Percentiles rank a stretch among this genome's conserved stretches.
These are phyloP conservation scores for Choricystis sp. DNA, from an alignment of 139 green algal species.

Conservation along the genomic window DNA sequence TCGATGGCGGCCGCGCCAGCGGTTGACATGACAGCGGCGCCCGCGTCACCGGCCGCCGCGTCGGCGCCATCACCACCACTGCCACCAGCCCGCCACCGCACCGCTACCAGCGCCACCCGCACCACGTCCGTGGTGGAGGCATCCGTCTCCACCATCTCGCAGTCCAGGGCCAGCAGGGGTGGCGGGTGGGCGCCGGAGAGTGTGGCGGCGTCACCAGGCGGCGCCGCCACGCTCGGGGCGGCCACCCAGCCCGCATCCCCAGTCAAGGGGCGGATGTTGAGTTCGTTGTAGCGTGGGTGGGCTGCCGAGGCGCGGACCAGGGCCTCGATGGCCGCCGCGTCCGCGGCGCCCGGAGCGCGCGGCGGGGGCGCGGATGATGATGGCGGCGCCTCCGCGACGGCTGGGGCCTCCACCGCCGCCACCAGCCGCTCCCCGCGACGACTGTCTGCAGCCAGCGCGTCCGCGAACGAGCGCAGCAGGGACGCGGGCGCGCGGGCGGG, in stretches of 20 bases:
- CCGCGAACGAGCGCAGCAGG: background rate
- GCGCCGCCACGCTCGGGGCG: too few relatives aligned
- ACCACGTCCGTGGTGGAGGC: conserved; percentile 18
- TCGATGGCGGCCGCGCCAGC: background rate
- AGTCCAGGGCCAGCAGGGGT: conserved; percentile 31
- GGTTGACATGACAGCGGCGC: background rate
- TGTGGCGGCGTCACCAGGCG: too few relatives aligned
- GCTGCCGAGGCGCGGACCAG: background rate
- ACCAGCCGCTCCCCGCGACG: background rate
- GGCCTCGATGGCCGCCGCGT: background rate
- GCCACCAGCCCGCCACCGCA: too few relatives aligned
- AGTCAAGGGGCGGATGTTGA: background rate
- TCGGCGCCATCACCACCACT: background rate
- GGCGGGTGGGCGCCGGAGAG: too few relatives aligned
- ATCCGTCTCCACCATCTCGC: conserved; percentile 44
- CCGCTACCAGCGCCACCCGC: conserved; percentile 6
- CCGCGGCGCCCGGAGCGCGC: too few relatives aligned
- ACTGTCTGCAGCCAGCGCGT: background rate
- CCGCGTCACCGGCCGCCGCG: background rate
- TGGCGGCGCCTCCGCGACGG: background rate
- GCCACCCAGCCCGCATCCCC: too few relatives aligned
- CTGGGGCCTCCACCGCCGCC: background rate
- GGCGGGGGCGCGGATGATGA: background rate
- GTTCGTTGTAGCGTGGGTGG: background rate
- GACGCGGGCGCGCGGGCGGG: too few relatives aligned